These are phyloP conservation scores for Auriscalpium vulgare DNA, from an alignment of 768 basidiomycete species.

Conservation along the genomic window DNA sequence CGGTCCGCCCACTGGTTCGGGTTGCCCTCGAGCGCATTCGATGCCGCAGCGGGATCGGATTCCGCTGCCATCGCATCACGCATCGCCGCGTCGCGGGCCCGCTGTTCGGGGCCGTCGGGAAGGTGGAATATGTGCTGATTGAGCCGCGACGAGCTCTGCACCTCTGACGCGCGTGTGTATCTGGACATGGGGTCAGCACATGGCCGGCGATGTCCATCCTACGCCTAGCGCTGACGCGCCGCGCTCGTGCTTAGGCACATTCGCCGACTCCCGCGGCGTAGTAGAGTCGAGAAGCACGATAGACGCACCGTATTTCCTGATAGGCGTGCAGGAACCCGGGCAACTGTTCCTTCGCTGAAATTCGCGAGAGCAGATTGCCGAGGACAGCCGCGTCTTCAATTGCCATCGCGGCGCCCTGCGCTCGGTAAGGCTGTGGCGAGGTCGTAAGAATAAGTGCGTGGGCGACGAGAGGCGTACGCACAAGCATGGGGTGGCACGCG, in stretches of 20 bases:
- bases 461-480: constrained; percentile 12
- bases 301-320: constrained; percentile 33
- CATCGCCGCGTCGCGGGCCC: constrained; percentile 44
- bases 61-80: constrained; percentile 36
- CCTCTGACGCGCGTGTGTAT: constrained; percentile 37
- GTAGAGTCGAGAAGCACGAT: neutral
- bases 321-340: constrained; percentile 41
- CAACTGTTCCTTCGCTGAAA: constrained; percentile 37
- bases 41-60: constrained; percentile 18
- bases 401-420: constrained; percentile 36
- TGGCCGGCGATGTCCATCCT: neutral
- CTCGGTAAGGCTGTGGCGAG: constrained; percentile 29
- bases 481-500: constrained; percentile 37
- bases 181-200: neutral
- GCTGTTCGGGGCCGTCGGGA: constrained; percentile 45
- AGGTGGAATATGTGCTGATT: constrained; percentile 52
- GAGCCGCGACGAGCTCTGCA: constrained; percentile 39
- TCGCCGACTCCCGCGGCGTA: too few relatives aligned
- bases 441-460: neutral
- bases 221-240: too few relatives aligned
- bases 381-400: constrained; percentile 46
- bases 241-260: too few relatives aligned
- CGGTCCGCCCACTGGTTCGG: constrained; percentile 55
- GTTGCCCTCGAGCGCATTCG: constrained; percentile 26
- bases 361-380: constrained; percentile 38